Conservation (phyloP, 495 filamentous ascomycete genomes). For the Daldinia childiae region DNA sequence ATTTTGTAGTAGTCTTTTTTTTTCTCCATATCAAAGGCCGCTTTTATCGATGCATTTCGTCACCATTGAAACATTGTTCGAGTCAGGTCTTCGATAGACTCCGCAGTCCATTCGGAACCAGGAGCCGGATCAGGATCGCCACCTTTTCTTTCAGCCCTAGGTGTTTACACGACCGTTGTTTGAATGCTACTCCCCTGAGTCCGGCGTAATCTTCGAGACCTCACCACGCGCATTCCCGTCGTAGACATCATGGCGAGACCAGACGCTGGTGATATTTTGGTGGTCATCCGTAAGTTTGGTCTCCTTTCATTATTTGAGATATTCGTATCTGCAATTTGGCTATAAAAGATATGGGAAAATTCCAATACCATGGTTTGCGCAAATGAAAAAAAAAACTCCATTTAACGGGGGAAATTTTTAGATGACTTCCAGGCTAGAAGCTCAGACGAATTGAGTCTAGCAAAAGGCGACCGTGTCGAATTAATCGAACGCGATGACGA, state of each 20-base stretch:
- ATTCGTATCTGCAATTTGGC: conserved; percentile 4
- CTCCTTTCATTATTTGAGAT: conserved; percentile 17
- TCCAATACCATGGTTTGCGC: conserved; percentile 10
- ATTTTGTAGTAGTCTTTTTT: conserved; percentile 24
- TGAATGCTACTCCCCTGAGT: conserved; percentile 14
- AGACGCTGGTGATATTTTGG: conserved; percentile 72
- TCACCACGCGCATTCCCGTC: conserved; percentile 14
- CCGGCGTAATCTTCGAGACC: conserved; percentile 10
- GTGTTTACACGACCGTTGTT: conserved; percentile 17
- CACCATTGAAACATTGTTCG: conserved; percentile 37
- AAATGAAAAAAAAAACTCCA: conserved; percentile 4
- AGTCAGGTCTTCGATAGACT: conserved; percentile 44
- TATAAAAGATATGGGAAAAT: conserved; percentile 1
- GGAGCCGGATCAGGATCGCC: conserved; percentile 34
- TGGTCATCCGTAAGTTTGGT: conserved; percentile 78
- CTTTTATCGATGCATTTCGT: conserved; percentile 42
- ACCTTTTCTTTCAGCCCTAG: conserved; percentile 21
- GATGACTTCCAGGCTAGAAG: conserved; percentile 91
- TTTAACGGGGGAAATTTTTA: conserved; percentile 38
- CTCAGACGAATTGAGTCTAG: conserved; percentile 88
- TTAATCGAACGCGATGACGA: conserved; percentile 95
- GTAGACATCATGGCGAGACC: conserved; percentile 53
- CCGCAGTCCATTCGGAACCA: conserved; percentile 32
- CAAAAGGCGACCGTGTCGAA: conserved; percentile 88
- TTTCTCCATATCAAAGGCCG: conserved; percentile 5